A percentile compares a stretch with the other conserved stretches of the same genome.
Evolutionary conservation across 164 flowering plant genomes (phyloP).

Genomic region (Platanus orientalis): DNA sequence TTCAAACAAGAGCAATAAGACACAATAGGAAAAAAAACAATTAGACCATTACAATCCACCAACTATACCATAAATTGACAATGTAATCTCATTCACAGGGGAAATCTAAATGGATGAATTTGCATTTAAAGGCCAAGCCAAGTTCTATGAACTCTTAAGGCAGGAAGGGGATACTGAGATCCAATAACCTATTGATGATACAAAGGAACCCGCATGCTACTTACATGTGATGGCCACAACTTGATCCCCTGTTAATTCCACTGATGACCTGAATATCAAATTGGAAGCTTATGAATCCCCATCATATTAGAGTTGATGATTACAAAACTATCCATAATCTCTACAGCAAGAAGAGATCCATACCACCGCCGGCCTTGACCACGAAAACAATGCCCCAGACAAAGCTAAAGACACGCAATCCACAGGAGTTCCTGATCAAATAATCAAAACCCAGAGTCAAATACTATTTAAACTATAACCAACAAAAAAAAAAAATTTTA

Average conservation of each 20-base stretch:
- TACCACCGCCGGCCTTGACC: slow-evolving; percentile 95
- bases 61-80: neutral
- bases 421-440: slow-evolving; percentile 74
- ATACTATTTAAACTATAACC: neutral
- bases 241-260: slow-evolving; percentile 86
- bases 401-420: slow-evolving; percentile 94
- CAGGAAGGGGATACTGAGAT: neutral
- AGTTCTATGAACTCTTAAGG: neutral
- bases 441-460: slow-evolving; percentile 11
- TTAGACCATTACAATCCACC: neutral
- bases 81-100: neutral
- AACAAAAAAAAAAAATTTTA: neutral
- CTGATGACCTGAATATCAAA: slow-evolving; percentile 65
- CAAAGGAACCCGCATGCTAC: slow-evolving; percentile 18
- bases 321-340: neutral
- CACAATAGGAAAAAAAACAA: neutral
- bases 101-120: neutral
- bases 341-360: slow-evolving; percentile 5
- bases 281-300: neutral
- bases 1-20: neutral
- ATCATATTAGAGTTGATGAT: neutral
- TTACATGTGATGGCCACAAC: slow-evolving; percentile 91
- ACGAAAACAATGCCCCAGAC: slow-evolving; percentile 89
- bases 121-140: neutral
- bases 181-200: neutral